Conservation (phyloP, 2,329 filamentous ascomycete genomes). For the Magnaporthiopsis poae region DNA sequence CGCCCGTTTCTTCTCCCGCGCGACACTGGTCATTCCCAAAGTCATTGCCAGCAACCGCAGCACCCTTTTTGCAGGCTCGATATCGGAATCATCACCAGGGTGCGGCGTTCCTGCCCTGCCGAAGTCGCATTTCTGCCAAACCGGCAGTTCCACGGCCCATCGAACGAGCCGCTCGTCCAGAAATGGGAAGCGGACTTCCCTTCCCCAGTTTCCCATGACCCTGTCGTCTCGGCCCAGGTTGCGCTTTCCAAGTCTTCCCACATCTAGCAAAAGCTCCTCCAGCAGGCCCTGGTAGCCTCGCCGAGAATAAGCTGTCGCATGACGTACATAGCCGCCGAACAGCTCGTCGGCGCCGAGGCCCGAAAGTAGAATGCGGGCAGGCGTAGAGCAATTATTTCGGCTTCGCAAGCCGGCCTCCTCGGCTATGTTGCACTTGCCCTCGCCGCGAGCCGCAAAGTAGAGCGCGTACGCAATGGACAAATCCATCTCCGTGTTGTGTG, state of each 20-base stretch:
- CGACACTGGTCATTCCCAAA: slow-evolving; percentile 60
- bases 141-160: slow-evolving; percentile 64
- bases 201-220: slow-evolving; percentile 78
- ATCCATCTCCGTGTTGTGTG: slow-evolving; percentile 98
- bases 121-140: slow-evolving; percentile 85
- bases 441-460: slow-evolving; percentile 84
- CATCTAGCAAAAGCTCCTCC: slow-evolving; percentile 75
- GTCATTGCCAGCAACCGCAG: slow-evolving; percentile 67
- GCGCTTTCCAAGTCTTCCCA: slow-evolving; percentile 76
- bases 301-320: slow-evolving; percentile 64
- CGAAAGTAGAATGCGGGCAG: slow-evolving; percentile 76
- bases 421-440: slow-evolving; percentile 32
- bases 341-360: slow-evolving; percentile 92
- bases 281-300: slow-evolving; percentile 61
- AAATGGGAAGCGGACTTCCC: slow-evolving; percentile 81
- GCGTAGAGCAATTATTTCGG: slow-evolving; percentile 35
- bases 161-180: slow-evolving; percentile 78
- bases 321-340: slow-evolving; percentile 85
- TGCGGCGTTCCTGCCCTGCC: slow-evolving; percentile 27
- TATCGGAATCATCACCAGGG: slow-evolving; percentile 22
- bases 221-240: slow-evolving; percentile 92
- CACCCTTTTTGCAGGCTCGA: slow-evolving; percentile 74
- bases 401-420: neutral
- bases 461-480: slow-evolving; percentile 84
- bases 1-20: slow-evolving; percentile 85